Evolutionary conservation across 1,139 yeast species (phyloP).

Genomic region (Pichia sp.): DNA sequence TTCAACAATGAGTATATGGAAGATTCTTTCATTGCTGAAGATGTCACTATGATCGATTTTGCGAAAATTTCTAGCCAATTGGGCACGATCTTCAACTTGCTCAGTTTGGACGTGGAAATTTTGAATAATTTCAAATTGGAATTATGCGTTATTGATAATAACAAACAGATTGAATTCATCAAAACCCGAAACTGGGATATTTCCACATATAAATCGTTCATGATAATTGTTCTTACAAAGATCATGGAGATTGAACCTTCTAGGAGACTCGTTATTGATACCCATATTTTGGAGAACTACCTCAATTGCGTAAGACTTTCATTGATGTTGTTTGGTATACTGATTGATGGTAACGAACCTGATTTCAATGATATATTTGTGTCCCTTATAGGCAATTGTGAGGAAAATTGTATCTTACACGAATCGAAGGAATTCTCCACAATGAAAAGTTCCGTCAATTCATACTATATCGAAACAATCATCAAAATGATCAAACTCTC

Average conservation of each 20-base stretch:
- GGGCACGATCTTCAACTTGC: slow-evolving; percentile 42
- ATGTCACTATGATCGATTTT: slow-evolving; percentile 43
- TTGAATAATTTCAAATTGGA: slow-evolving; percentile 47
- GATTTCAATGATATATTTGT: slow-evolving; percentile 38
- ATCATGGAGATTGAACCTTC: slow-evolving; percentile 33
- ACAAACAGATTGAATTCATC: slow-evolving; percentile 32
- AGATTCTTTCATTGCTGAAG: slow-evolving; percentile 18
- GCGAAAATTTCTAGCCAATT: slow-evolving; percentile 53
- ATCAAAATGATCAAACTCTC: slow-evolving; percentile 20
- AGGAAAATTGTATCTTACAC: slow-evolving; percentile 8
- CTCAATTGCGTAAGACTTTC: slow-evolving; percentile 29
- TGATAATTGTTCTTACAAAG: slow-evolving; percentile 40
- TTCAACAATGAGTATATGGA: slow-evolving; percentile 32
- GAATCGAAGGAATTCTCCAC: not conserved
- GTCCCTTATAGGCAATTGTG: slow-evolving; percentile 21
- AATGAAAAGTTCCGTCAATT: slow-evolving; percentile 3
- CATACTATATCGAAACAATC: slow-evolving; percentile 19
- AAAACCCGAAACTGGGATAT: slow-evolving; percentile 42
- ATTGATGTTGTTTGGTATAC: slow-evolving; percentile 36
- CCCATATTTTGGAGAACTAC: slow-evolving; percentile 23
- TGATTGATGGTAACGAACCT: slow-evolving; percentile 51
- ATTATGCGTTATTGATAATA: slow-evolving; percentile 46
- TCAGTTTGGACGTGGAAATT: slow-evolving; percentile 38
- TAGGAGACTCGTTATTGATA: slow-evolving; percentile 13
- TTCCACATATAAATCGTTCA: slow-evolving; percentile 56